Evolutionary conservation across 345 rosid genomes (phyloP), one percentile per base, ranked within the genome.

Genomic region (Eutrema heterophyllum): DNA sequence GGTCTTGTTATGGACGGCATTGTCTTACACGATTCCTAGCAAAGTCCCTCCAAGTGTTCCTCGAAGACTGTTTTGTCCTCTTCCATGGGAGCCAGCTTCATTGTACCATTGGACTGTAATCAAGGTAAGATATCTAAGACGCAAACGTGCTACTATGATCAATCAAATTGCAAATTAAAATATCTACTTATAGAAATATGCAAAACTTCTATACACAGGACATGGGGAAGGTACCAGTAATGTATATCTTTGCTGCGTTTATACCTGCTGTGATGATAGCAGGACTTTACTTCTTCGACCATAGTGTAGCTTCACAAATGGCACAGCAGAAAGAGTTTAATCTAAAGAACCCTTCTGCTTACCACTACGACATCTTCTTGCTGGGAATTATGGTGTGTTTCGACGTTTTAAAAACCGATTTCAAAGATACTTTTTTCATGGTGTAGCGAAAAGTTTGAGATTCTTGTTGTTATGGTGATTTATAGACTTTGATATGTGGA

Each of bases 181-280:
- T 9, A 68, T 57, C 2, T 16, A 27, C 27, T 68, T 68, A 43
- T 40, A 68, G 60, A 50, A 49, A 0, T 11, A 51, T 29, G 26
- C 46, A 18, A 30, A 26, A 36, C 10, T 49, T 79, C 0, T 79
- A 4, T 35, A 33, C 15, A 61, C 89, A 93, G 98, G 97, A 90
- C 64, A 93, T 88, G 97, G 76, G 77, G 50, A 90, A 81, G 71
- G 92, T 93, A 26, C 91, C 98, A 9, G 56, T 80, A n/a, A 44
- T 32, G 69, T 88, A 90, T 80, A 88, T 93, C 50, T 83, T 90
- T 64, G 86, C 86, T 21, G 93, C 93, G 58, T 39, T 87, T 40
- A 75, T 90, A 71, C 97, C 98, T n/a, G 96, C 84, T 48, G 51
- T 86, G 78, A 93, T 90, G 98, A 83, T 93, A 30, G 96, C 96